Base-by-base conservation (phyloP, 331 rosid species). In the Phaseolus coccineus region DNA sequence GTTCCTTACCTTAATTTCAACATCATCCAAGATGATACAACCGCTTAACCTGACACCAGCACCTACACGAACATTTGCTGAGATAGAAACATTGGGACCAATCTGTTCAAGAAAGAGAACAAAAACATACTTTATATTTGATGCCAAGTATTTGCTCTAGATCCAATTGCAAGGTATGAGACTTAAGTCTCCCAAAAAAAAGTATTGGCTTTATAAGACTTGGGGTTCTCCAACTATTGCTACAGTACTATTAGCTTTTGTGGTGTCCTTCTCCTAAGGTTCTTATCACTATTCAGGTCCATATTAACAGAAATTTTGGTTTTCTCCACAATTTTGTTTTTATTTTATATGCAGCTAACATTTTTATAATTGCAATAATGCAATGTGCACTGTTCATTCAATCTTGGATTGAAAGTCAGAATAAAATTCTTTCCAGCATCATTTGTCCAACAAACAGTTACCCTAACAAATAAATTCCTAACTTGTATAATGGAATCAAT, bases 41-140 rank as follows among this genome's bases (percentile, higher is more conserved):
- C 89, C 77, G 70, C 91, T 95, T 78, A 95, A 91, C 87, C 99
- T 91, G 51, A 84, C 95, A 0, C 99, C 97, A 47, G 94, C 87
- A 52, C 97, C 97, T n/a, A 95, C 82, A 22, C 97, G 99, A 67
- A 93, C 99, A 85, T 95, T 95, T 76, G 98, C 98, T 48, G 97
- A 91, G 80, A 95, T 91, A 12, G 97, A 95, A 33, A 93, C 98
- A 66, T 95, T 95, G 19, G 97, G 96, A 58, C 98, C 98, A 39
- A 95, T 87, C 98, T 95, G 96, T 62, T 58, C 62, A 77, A 83
- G 71, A 81, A 57, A 82, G 77, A 73, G 31, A 59, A 37, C n/a
- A 25, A 51, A 53, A 63, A 47, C 30, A 19, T 71, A n/a, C 33
- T 61, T 42, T 56, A 33, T 19, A 24, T 59, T 50, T 24, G 46